Evolutionary conservation across 805 yeast species (phyloP).

Genomic region (Yarrowia hollandica): DNA sequence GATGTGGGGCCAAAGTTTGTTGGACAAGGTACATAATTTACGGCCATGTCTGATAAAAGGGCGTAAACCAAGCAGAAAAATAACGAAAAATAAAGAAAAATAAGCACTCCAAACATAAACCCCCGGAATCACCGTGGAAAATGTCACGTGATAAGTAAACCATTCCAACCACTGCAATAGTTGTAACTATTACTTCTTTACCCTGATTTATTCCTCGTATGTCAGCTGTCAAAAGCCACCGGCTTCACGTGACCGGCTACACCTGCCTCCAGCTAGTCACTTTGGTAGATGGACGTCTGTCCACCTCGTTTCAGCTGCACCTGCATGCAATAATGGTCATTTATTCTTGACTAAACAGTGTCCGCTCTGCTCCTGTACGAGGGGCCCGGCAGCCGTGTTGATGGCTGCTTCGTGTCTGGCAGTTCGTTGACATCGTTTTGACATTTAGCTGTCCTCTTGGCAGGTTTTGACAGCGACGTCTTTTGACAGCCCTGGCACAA

Average conservation of each 20-base stretch:
- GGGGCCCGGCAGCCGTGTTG: neutral
- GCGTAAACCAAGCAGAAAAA: neutral
- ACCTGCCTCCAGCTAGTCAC: neutral
- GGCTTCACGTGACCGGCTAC: neutral
- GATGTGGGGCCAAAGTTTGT: constrained; percentile 15
- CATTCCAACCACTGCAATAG: too few relatives aligned
- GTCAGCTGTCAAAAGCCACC: neutral
- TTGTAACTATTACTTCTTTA: too few relatives aligned
- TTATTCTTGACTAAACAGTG: too few relatives aligned
- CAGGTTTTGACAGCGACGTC: too few relatives aligned
- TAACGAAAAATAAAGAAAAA: neutral
- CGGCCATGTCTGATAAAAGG: neutral
- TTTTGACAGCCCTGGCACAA: too few relatives aligned
- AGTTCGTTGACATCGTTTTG: too few relatives aligned
- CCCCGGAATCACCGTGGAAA: neutral
- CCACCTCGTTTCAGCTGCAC: neutral
- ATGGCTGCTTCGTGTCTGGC: neutral
- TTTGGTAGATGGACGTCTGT: too few relatives aligned
- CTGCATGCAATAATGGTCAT: neutral
- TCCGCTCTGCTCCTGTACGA: too few relatives aligned
- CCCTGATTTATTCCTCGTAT: too few relatives aligned
- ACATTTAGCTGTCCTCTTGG: too few relatives aligned
- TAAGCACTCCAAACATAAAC: neutral
- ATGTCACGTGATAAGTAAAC: neutral
- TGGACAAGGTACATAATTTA: constrained; percentile 10